Base-by-base conservation (phyloP, 2,329 filamentous ascomycete species). In the Penicillium nordicum region DNA sequence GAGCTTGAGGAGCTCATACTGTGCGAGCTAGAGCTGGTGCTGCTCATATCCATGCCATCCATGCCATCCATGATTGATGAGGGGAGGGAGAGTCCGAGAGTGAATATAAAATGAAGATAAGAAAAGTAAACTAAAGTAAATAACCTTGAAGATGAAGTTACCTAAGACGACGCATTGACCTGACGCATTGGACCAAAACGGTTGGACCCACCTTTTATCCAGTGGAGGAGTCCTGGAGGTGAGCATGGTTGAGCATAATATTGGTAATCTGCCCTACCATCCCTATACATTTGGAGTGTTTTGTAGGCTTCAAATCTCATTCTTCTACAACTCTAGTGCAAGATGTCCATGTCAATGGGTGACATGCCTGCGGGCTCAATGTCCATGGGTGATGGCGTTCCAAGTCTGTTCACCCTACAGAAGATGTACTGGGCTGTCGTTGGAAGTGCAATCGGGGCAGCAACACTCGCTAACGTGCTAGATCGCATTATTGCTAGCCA, bases 401-500 rank as follows among this genome's bases (percentile, higher is more conserved):
- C 80, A 8, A 70, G 70, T 36, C 74, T 79, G 36, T 75, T 75
- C 53, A 71, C 76, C 29, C 72, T 83, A 51, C 81, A 82, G 60
- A 74, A 77, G 47, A 78, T 79, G 63, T 84, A 83, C 67, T 83
- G 81, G 77, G 77, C 75, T 1, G 76, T 81, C 3, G 75, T 83
- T 14, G 74, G 73, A 6, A 68, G 72, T 47, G 67, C 69, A 41
- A 70, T 76, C 53, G 74, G 60, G 10, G 65, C 68, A 43, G 72
- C 70, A 16, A 67, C 70, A 1, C 52, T 72, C 0, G 65, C 73
- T 36, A 78, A 80, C 57, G 60, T 69, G 1, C 73, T 79, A 60
- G 82, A 82, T 62, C 71, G 76, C 44, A 62, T 78, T 16, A 63
- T 84, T 14, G 79, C 75, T 49, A 72, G 74, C 42, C 81, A 84